These are phyloP conservation scores for Corrigiola litoralis DNA, from an alignment of 179 eudicot genomes.

Conservation along the genomic window DNA sequence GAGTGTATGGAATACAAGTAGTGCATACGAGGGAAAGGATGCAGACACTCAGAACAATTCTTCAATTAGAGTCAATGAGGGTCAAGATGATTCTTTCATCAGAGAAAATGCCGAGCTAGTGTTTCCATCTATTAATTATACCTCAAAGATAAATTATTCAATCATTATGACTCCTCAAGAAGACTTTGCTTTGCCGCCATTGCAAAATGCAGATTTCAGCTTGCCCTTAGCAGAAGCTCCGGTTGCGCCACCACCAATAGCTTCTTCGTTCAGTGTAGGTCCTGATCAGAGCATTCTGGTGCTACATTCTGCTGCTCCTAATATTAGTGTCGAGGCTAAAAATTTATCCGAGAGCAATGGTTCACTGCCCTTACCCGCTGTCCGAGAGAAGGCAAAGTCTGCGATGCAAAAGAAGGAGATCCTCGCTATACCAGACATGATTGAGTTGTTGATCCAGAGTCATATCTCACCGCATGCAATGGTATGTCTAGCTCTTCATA, in stretches of 20 bases:
- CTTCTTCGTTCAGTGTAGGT: conserved; percentile 5
- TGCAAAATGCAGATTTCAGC: background rate
- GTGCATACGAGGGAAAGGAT: background rate
- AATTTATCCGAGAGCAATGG: conserved; percentile 9
- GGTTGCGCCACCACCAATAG: conserved; percentile 18
- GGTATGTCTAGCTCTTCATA: conserved; percentile 28
- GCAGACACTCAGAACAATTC: conserved; percentile 1
- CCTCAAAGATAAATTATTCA: conserved; percentile 18
- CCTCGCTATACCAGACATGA: conserved; percentile 58
- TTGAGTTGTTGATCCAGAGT: conserved; percentile 44
- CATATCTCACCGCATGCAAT: conserved; percentile 34
- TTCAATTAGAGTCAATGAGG: conserved; percentile 6
- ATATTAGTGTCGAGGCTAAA: conserved; percentile 9
- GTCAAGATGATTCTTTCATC: conserved; percentile 3
- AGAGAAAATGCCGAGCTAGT: conserved; percentile 15
- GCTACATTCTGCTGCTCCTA: conserved; percentile 1
- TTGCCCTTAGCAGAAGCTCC: conserved; percentile 15
- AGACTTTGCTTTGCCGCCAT: conserved; percentile 14
- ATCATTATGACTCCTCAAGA: background rate
- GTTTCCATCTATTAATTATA: conserved; percentile 14
- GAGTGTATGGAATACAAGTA: background rate
- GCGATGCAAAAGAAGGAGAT: conserved; percentile 30
- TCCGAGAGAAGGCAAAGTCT: conserved; percentile 7
- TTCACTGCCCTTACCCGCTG: background rate
- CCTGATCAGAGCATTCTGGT: background rate